A percentile compares a stretch with the other conserved stretches of the same genome.
Evolutionary conservation across 2,329 filamentous ascomycete genomes (phyloP).

Genomic region (Fusarium denticulatum): DNA sequence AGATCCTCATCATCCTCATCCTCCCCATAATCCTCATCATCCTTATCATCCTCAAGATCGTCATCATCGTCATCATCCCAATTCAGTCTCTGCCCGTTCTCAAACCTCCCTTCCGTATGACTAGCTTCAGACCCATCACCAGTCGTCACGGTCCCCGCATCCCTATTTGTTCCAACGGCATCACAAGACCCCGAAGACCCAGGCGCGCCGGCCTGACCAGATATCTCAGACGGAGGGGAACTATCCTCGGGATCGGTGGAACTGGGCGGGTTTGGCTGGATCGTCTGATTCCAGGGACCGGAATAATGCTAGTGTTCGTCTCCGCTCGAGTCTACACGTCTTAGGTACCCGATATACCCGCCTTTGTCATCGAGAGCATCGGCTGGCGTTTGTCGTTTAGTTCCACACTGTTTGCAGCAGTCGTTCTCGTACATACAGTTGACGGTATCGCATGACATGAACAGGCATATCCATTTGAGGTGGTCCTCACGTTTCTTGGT

Average conservation of each 20-base stretch:
- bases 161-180: too few species aligned
- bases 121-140: background rate
- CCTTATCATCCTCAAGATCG: too few species aligned
- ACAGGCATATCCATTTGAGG: background rate
- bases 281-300: accelerated
- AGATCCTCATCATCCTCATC: too few species aligned
- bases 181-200: background rate
- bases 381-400: background rate
- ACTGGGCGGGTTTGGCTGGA: background rate
- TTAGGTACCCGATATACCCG: background rate
- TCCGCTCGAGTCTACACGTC: accelerated
- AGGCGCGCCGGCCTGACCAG: too few species aligned
- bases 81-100: accelerated
- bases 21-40: too few species aligned
- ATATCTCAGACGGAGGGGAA: too few species aligned
- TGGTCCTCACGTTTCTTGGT: background rate
- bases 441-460: background rate
- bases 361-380: accelerated
- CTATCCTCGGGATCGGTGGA: background rate
- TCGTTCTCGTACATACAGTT: accelerated
- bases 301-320: background rate
- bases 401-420: accelerated
- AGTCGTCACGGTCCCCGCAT: accelerated
- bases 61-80: background rate
- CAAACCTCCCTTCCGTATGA: background rate